Percentiles rank a stretch among this genome's conserved stretches.
Conservation (phyloP, 441 rosid species). For the Syzygium syzygioides region DNA sequence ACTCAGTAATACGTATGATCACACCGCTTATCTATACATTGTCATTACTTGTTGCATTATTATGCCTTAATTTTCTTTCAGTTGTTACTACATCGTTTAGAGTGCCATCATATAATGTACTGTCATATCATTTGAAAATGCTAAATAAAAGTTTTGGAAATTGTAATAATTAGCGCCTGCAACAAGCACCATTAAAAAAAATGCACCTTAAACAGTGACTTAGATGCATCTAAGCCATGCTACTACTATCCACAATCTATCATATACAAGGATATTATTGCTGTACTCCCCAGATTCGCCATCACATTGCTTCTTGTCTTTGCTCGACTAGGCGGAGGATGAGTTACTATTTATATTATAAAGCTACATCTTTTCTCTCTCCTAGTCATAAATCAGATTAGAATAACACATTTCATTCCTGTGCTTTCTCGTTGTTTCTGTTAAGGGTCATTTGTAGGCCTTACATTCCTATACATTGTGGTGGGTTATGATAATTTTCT, state of each 20-base stretch:
- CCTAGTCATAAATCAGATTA: neutral
- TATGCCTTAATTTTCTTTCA: neutral
- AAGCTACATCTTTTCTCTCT: neutral
- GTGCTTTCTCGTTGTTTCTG: neutral
- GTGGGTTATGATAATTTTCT: neutral
- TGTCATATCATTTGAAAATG: neutral
- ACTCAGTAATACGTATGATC: conserved; percentile 47
- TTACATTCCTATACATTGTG: neutral
- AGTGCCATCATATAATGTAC: neutral
- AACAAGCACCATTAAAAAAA: neutral
- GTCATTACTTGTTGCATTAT: neutral
- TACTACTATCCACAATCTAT: neutral
- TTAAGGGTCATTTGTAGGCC: neutral
- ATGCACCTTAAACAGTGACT: neutral
- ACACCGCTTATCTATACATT: neutral
- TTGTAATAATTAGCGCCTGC: neutral
- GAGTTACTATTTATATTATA: neutral
- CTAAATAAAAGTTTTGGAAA: neutral
- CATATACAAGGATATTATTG: neutral
- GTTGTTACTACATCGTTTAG: conserved; percentile 3
- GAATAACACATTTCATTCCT: neutral
- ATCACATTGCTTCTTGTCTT: neutral
- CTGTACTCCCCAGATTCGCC: neutral
- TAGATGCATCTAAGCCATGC: neutral
- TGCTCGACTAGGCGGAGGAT: neutral